Base-by-base conservation (phyloP, 257 asterid species). In the Solanum paucissectum region DNA sequence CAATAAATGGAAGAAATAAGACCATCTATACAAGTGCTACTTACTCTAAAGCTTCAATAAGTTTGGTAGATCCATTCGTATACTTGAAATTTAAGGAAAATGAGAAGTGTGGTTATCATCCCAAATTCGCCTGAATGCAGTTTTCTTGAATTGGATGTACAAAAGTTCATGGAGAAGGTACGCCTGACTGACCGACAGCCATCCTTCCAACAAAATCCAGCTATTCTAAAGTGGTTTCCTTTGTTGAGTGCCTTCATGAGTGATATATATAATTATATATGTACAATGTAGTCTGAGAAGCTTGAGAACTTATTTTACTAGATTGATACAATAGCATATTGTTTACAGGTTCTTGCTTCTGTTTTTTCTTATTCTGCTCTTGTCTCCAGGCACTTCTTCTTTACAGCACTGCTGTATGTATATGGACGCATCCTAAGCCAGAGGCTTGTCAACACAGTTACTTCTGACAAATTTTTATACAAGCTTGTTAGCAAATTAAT, bases 391-490 rank as follows among this genome's bases (percentile, higher is more conserved):
- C 95, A 95, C 92, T 96, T 96, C 87, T 96, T 94, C 96, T 95
- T 95, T 92, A 95, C 98, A 9, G 95, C 95, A 12, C 93, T 95
- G 98, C 92, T 94, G 33, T 94, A 91, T 92, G 96, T 95, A 34
- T 95, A 95, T 62, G 98, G 98, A 64, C 98, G 98, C 68, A 92
- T 94, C 83, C 95, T 95, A 89, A 95, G 94, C 90, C 98, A 94
- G 91, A 92, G 98, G 91, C 97, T 95, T 36, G 95, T 92, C 91
- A 95, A 95, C 87, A 94, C 98, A 52, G 98, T 95, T 74, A 92
- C 94, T 64, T 86, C 94, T 11, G 98, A 94, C 91, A 95, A 91
- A 87, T 92, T 93, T 90, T 90, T 95, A 88, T 92, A 94, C 90
- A 94, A 93, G 90, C 92, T 95, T 60, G 98, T 95, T 87, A 92